phyloP scores from a whole-genome alignment of 345 rosid species.

The Nasturtium officinale region DNA sequence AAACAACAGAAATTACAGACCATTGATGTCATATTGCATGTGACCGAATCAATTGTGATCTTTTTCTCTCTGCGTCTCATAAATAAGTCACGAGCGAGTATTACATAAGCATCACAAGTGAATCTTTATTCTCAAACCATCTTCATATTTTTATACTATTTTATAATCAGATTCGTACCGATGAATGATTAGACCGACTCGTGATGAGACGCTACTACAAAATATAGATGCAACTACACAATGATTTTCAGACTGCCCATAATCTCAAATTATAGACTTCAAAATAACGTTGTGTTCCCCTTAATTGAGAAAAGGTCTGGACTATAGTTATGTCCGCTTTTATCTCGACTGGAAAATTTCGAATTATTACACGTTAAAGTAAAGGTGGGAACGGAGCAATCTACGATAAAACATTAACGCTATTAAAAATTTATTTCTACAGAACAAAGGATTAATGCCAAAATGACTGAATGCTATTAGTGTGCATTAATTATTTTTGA shows the following conservation, averaged over 20 bases:
- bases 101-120: slow-evolving; percentile 23
- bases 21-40: slow-evolving; percentile 40
- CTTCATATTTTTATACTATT: not conserved
- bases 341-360: not conserved
- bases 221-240: not conserved
- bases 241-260: not conserved
- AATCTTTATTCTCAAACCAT: not conserved
- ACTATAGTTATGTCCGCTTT: not conserved
- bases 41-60: slow-evolving; percentile 41
- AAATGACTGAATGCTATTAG: not conserved
- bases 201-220: slow-evolving; percentile 9
- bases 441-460: not conserved
- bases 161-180: slow-evolving; percentile 17
- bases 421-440: not conserved
- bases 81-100: slow-evolving; percentile 34
- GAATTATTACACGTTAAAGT: not conserved
- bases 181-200: slow-evolving; percentile 12
- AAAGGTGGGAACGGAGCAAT: not conserved
- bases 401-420: not conserved
- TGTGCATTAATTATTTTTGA: slow-evolving; percentile 1
- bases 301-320: not conserved
- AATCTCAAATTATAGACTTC: not conserved
- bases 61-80: slow-evolving; percentile 21
- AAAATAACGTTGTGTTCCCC: not conserved
- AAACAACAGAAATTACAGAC: slow-evolving; percentile 34